Conservation (phyloP, 176 grass and related monocot genomes). For the Paspalum notatum region DNA sequence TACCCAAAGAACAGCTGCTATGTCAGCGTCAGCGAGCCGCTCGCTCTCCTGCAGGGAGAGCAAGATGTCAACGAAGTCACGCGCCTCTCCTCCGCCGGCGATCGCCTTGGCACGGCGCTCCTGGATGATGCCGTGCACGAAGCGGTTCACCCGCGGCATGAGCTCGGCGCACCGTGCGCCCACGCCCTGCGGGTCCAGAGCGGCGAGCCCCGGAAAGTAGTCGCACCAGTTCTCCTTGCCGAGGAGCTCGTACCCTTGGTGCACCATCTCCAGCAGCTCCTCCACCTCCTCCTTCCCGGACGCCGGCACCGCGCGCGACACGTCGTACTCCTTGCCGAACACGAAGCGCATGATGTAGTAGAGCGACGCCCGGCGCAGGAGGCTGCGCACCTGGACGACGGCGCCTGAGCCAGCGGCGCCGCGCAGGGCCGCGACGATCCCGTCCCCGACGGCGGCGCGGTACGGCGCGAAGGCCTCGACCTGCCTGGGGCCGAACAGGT, state of each 20-base stretch:
- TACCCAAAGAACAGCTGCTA: conserved; percentile 84
- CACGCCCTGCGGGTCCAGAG: conserved; percentile 62
- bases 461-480: conserved; percentile 63
- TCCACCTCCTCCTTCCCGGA: conserved; percentile 53
- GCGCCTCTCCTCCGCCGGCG: conserved; percentile 33
- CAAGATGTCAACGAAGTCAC: conserved; percentile 74
- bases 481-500: conserved; percentile 79
- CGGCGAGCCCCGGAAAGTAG: conserved; percentile 74
- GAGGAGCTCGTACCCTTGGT: conserved; percentile 79
- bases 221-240: conserved; percentile 86
- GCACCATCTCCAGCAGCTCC: conserved; percentile 70
- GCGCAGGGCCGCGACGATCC: conserved; percentile 48
- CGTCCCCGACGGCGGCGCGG: conserved; percentile 52
- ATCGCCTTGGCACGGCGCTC: conserved; percentile 46
- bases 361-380: conserved; percentile 72
- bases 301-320: conserved; percentile 28
- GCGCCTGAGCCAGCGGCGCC: background rate
- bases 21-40: conserved; percentile 66
- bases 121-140: conserved; percentile 67
- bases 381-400: conserved; percentile 50
- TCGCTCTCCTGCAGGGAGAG: conserved; percentile 72
- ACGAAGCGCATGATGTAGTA: conserved; percentile 89
- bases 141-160: conserved; percentile 72
- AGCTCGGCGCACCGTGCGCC: conserved; percentile 66
- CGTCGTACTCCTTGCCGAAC: conserved; percentile 73